These are phyloP conservation scores for Francoa sonchifolia DNA, from an alignment of 441 rosid genomes.

Conservation along the genomic window DNA sequence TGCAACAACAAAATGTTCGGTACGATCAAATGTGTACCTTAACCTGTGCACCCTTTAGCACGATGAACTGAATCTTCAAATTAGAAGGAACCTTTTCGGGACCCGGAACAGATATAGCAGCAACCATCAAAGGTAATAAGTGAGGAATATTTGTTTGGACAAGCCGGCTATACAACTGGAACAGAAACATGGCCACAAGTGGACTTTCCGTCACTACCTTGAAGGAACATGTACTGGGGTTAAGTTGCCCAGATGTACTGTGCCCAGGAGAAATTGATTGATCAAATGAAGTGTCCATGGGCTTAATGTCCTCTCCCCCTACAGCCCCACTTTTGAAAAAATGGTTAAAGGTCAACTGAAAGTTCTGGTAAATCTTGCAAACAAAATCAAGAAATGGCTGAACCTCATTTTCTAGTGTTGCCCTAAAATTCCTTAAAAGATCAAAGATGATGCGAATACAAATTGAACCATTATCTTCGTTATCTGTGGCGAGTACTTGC, in stretches of 20 bases:
- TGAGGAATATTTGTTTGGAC: slow-evolving; percentile 90
- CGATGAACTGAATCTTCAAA: slow-evolving; percentile 73
- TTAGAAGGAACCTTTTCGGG: slow-evolving; percentile 81
- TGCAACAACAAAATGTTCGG: too few species aligned
- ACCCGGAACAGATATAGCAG: slow-evolving; percentile 92
- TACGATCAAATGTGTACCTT: slow-evolving; percentile 46
- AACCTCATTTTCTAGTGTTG: slow-evolving; percentile 78
- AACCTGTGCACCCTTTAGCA: slow-evolving; percentile 96
- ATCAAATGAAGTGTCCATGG: slow-evolving; percentile 64
- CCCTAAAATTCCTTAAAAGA: slow-evolving; percentile 87
- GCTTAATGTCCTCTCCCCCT: slow-evolving; percentile 52
- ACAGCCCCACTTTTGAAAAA: slow-evolving; percentile 61
- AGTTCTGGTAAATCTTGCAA: slow-evolving; percentile 89
- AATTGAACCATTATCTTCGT: slow-evolving; percentile 90
- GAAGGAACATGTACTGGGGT: slow-evolving; percentile 85
- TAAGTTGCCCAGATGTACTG: slow-evolving; percentile 60
- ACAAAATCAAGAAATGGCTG: slow-evolving; percentile 95
- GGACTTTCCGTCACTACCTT: slow-evolving; percentile 98
- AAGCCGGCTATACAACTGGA: slow-evolving; percentile 84
- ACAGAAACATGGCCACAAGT: slow-evolving; percentile 92
- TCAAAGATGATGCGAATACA: slow-evolving; percentile 95
- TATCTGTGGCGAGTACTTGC: slow-evolving; percentile 89
- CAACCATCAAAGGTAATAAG: slow-evolving; percentile 89
- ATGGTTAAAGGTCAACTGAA: slow-evolving; percentile 70
- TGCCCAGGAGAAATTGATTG: slow-evolving; percentile 47